Evolutionary conservation across 2,329 filamentous ascomycete species (phyloP).

Genomic region (Myriosclerotinia curreyana): DNA sequence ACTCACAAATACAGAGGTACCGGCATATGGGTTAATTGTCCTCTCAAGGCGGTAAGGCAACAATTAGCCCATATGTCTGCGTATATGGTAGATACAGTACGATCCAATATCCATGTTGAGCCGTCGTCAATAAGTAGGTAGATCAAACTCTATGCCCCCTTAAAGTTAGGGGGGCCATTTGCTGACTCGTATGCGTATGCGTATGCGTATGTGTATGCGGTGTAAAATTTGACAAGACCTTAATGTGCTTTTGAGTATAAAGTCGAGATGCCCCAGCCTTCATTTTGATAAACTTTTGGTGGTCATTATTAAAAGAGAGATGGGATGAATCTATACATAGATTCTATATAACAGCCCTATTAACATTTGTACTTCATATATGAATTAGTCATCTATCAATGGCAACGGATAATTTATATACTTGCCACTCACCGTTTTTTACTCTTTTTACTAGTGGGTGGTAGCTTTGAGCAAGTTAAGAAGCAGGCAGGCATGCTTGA

Average conservation of each 20-base stretch:
- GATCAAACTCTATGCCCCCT: slow-evolving; percentile 6
- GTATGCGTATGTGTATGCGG: not conserved
- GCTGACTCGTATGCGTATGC: not conserved
- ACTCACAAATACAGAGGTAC: too few relatives aligned
- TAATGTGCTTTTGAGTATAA: not conserved
- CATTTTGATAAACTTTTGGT: not conserved
- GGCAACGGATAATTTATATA: not conserved
- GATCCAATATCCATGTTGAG: not conserved
- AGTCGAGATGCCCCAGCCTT: not conserved
- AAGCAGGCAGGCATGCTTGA: too few relatives aligned
- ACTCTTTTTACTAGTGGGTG: not conserved
- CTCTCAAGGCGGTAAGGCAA: too few relatives aligned
- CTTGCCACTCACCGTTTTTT: not conserved
- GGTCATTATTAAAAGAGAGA: not conserved
- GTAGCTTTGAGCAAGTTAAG: too few relatives aligned
- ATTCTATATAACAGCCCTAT: not conserved
- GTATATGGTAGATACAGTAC: not conserved
- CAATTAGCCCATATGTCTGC: too few relatives aligned
- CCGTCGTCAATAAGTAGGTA: too few relatives aligned
- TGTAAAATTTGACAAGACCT: not conserved
- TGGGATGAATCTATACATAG: not conserved
- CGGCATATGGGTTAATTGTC: too few relatives aligned
- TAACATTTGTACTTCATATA: not conserved
- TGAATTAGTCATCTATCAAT: slow-evolving; percentile 7
- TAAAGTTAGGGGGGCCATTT: not conserved